Evolutionary conservation across 2,329 filamentous ascomycete species (phyloP).

Genomic region (Aaosphaeria arxii): DNA sequence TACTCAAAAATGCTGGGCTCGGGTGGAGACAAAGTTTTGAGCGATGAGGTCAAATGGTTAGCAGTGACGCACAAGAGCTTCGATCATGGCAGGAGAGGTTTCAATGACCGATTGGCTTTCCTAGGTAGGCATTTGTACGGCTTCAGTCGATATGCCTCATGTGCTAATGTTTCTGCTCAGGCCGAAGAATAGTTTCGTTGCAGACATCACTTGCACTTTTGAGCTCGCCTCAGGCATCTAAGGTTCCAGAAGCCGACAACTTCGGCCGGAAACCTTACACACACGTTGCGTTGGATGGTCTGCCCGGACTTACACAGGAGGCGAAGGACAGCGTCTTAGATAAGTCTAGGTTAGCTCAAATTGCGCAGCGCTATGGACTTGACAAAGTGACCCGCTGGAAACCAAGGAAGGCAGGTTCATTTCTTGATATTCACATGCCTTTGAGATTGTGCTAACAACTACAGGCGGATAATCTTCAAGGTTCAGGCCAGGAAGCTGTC

Average conservation of each 20-base stretch:
- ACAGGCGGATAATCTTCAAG: conserved; percentile 63
- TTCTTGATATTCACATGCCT: background rate
- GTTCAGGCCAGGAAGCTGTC: conserved; percentile 73
- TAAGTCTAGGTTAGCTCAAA: conserved; percentile 61
- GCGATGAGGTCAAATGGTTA: conserved; percentile 94
- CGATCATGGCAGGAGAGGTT: conserved; percentile 88
- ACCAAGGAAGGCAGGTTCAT: conserved; percentile 67
- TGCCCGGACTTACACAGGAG: conserved; percentile 66
- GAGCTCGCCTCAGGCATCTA: conserved; percentile 40
- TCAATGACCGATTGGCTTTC: conserved; percentile 90
- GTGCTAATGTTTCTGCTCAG: conserved; percentile 35
- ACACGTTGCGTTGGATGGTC: conserved; percentile 67
- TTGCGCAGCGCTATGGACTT: conserved; percentile 71
- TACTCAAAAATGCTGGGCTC: conserved; percentile 74
- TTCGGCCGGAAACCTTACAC: conserved; percentile 62
- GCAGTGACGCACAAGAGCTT: conserved; percentile 98
- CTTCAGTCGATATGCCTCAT: background rate
- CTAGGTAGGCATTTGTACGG: conserved; percentile 60
- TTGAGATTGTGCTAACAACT: background rate
- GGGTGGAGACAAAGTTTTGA: conserved; percentile 69
- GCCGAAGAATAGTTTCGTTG: conserved; percentile 62
- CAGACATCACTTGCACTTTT: conserved; percentile 64
- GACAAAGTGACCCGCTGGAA: conserved; percentile 81
- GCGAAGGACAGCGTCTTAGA: conserved; percentile 62
- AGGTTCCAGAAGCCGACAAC: conserved; percentile 20